Conservation (phyloP, 1,284 basidiomycete genomes). For the Schizophyllum commune region DNA sequence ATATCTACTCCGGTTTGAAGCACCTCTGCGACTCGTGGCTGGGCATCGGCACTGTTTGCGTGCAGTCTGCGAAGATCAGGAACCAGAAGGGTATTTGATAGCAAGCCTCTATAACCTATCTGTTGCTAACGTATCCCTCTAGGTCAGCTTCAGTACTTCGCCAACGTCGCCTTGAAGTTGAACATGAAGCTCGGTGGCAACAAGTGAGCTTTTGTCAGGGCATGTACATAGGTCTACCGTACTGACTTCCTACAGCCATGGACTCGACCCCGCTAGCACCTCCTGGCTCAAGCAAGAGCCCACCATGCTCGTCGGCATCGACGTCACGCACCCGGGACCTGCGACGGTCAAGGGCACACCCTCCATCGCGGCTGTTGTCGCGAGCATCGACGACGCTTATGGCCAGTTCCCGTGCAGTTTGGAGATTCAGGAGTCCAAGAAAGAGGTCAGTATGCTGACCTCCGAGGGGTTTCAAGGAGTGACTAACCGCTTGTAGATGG, state of each 20-base stretch:
- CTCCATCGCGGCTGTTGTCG: conserved; percentile 76
- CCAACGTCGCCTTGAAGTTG: conserved; percentile 71
- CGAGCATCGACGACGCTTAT: conserved; percentile 53
- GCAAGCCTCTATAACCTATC: conserved; percentile 32
- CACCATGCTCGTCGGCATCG: conserved; percentile 78
- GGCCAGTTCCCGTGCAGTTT: conserved; percentile 68
- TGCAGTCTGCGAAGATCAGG: conserved; percentile 54
- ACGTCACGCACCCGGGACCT: conserved; percentile 72
- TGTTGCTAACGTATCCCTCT: conserved; percentile 16
- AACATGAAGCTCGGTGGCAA: conserved; percentile 78
- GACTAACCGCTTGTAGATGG: conserved; percentile 43
- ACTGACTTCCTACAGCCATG: conserved; percentile 31
- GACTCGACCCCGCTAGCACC: conserved; percentile 44
- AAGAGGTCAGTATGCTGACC: conserved; percentile 47
- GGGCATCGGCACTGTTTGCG: conserved; percentile 63
- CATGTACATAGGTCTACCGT: no score
- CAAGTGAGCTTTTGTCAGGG: conserved; percentile 33
- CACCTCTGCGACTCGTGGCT: conserved; percentile 57
- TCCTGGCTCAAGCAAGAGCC: conserved; percentile 44
- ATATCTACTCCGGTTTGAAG: conserved; percentile 66
- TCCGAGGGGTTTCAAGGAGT: conserved; percentile 7
- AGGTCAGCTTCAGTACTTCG: conserved; percentile 66
- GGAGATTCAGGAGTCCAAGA: conserved; percentile 62
- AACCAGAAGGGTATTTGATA: conserved; percentile 43
- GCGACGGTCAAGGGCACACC: conserved; percentile 52